Base-by-base conservation (phyloP, 1,284 basidiomycete species). In the Mycosarcoma mackinlayi region DNA sequence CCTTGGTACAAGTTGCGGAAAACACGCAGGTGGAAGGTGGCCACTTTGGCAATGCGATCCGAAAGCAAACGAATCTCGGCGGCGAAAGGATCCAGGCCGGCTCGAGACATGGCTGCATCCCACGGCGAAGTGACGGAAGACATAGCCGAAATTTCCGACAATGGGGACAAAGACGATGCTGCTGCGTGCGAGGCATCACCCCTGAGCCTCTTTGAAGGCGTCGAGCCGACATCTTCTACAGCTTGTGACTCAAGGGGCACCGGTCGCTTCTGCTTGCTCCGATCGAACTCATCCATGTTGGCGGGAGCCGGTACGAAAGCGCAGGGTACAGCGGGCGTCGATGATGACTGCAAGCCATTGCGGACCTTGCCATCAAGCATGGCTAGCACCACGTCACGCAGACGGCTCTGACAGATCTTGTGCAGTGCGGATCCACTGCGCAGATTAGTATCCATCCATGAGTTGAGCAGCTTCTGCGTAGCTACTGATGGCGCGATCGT, bases 381-480 rank as follows among this genome's bases (percentile, higher is more conserved):
- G 45, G 54, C 55, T n/a, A 55, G 34, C 18, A 77, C 53, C 13
- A 76, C 62, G 18, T 67, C 57, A 16, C 60, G 65, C 40, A 78
- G 38, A 16, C 76, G 60, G 7, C 40, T 59, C 42, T 73, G 76
- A 41, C 74, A 76, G 46, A 78, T 59, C 56, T 73, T 75, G 63
- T 73, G 64, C 40, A 78, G 53, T 11, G 73, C 34, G 10, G 75
- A 68, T 3, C 68, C 60, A 13, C 35, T 50, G 18, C 63, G 47
- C 37, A 78, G 33, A 37, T 78, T 78, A 11, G 63, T 70, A 10
- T 77, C 66, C 56, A 78, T 67, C 76, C 76, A 78, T 21, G 75
- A 56, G 37, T 64, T 70, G 44, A 78, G 64, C 45, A 78, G 25
- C 21, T 63, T 62, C 30, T 75, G 66, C 24, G 68, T 73, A 6